Evolutionary conservation across 192 early-diverging fungal genomes (phyloP), one percentile per base, ranked within the genome.

Genomic region (Coemansia sp.): DNA sequence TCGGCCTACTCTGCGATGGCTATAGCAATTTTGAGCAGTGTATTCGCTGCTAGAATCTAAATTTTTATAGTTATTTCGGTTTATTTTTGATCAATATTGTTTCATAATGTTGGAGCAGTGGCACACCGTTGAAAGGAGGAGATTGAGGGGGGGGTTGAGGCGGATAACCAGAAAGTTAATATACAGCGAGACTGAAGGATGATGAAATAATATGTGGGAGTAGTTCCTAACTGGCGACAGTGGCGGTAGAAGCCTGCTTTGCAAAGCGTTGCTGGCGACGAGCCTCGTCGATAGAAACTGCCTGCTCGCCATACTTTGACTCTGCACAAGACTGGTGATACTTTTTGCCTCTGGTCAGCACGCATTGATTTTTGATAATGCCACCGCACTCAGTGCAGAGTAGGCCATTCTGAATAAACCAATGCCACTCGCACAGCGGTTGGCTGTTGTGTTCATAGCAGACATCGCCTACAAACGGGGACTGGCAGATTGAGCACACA

Each of bases 361-460:
- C 79, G 16, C 79, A 82, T 50, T 76, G 79, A 60, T 67, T 70
- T 61, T 73, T 75, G 57, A 82, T 82, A 49, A 72, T 82, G 27
- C 70, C 74, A 53, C 79, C 79, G 32, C 79, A 82, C 64, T 82
- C 79, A 6, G 74, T 55, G 51, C 80, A 82, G 54, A 82, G 58
- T 23, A 72, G 65, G 5, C 80, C 80, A 54, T 78, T 76, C 65
- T 82, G 80, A 25, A 74, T 75, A 30, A 78, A 75, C 80, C 80
- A 82, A 52, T 82, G 80, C 75, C 80, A 78, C 62, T 82, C 80
- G 56, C 80, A 82, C 28, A 78, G 58, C 21, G 80, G 80, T 68
- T 78, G 74, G 58, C 80, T 68, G 32, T 82, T 71, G 34, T 78
- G 75, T 62, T 82, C 80, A 27, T 78, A 82, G 66, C 80, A 82